Evolutionary conservation across 2,329 filamentous ascomycete species (phyloP).

Genomic region (Colletotrichum spinosum): DNA sequence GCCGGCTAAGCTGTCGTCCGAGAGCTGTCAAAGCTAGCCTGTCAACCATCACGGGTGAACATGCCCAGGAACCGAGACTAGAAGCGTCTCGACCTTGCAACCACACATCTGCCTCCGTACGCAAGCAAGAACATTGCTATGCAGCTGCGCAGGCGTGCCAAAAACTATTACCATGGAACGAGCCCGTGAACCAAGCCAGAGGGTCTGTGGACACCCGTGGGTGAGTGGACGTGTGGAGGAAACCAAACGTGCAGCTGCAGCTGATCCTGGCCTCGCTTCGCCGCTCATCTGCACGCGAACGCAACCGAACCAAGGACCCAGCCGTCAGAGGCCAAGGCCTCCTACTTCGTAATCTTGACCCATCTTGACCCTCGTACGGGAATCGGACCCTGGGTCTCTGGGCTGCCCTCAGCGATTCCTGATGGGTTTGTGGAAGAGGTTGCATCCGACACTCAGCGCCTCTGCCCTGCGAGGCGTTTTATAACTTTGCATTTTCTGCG

Average conservation of each 20-base stretch:
- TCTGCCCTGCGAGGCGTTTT: background rate
- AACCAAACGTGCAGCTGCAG: slow-evolving; percentile 16
- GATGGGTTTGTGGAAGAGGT: background rate
- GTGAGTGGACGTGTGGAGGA: slow-evolving; percentile 9
- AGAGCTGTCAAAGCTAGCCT: too few species aligned
- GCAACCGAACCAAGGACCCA: slow-evolving; percentile 2
- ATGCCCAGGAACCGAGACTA: too few species aligned
- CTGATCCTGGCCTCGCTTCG: slow-evolving; percentile 32
- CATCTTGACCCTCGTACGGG: too few species aligned
- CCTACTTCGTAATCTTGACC: too few species aligned
- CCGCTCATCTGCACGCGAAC: slow-evolving; percentile 2
- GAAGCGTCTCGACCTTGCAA: too few species aligned
- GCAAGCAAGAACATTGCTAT: background rate
- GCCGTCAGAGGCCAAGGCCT: too few species aligned
- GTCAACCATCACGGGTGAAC: too few species aligned
- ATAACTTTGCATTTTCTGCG: slow-evolving; percentile 4
- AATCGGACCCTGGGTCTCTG: too few species aligned
- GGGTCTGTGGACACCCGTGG: slow-evolving; percentile 12
- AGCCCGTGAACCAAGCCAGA: background rate
- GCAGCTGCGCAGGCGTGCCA: too few species aligned
- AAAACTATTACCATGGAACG: background rate
- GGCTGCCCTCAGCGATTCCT: too few species aligned
- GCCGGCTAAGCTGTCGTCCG: too few species aligned
- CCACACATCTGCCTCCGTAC: background rate
- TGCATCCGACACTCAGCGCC: slow-evolving; percentile 5